Evolutionary conservation across 495 filamentous ascomycete genomes (phyloP).

Genomic region (Trichoderma parareesei): DNA sequence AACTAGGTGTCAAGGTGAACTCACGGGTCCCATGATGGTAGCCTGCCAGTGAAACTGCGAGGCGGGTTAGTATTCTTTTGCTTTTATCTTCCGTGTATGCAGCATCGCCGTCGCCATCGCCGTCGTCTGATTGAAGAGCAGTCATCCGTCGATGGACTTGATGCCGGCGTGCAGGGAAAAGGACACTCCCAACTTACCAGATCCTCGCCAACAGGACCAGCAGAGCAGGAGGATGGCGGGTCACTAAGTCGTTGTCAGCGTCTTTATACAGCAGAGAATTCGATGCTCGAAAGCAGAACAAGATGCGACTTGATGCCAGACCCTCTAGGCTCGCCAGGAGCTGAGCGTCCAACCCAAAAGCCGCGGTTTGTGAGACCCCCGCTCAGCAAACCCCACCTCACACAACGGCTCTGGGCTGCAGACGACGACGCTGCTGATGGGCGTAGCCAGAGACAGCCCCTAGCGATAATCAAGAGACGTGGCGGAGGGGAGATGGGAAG

Average conservation of each 20-base stretch:
- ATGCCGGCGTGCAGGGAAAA: constrained; percentile 8
- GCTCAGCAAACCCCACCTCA: constrained; percentile 28
- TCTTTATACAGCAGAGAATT: constrained; percentile 31
- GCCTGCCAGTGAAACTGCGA: constrained; percentile 98
- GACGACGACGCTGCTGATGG: neutral
- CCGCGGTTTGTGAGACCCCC: constrained; percentile 19
- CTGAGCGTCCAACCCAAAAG: neutral
- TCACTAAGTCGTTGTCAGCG: constrained; percentile 51
- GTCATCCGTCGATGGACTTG: neutral
- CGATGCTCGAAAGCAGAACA: neutral
- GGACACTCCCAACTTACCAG: constrained; percentile 57
- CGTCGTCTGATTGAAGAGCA: neutral
- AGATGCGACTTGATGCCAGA: neutral
- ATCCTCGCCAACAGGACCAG: constrained; percentile 93
- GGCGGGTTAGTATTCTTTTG: constrained; percentile 26
- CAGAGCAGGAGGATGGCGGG: constrained; percentile 96
- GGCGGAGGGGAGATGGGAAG: too few relatives aligned
- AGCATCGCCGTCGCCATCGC: constrained; percentile 11
- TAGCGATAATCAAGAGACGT: neutral
- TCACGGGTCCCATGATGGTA: constrained; percentile 98
- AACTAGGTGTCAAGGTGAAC: constrained; percentile 27
- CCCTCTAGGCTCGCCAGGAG: neutral
- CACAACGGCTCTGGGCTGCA: constrained; percentile 6
- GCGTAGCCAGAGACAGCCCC: neutral
- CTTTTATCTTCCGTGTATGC: too few relatives aligned